These are phyloP conservation scores for Hyphopichia khmerensis DNA, from an alignment of 1,139 yeast genomes.

Conservation along the genomic window DNA sequence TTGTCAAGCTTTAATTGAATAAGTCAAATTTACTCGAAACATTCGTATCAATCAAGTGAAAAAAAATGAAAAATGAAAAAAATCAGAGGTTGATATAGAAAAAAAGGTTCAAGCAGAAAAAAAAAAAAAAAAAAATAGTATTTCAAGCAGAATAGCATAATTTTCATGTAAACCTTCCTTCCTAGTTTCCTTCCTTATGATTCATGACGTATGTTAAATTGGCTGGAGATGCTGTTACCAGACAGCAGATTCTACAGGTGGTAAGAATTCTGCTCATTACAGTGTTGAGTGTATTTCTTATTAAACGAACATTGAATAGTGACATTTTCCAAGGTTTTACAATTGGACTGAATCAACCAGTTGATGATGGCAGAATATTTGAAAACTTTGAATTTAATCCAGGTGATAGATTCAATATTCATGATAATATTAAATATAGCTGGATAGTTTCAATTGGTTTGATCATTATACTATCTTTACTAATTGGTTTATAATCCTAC, in stretches of 20 bases:
- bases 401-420: constrained; percentile 21
- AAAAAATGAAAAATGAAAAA: no score
- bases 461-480: background rate
- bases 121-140: no score
- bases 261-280: background rate
- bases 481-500: background rate
- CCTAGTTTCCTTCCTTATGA: no score
- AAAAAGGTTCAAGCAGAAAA: no score
- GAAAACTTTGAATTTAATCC: constrained; percentile 18
- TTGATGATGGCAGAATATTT: constrained; percentile 10
- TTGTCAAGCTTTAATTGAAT: no score
- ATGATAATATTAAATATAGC: constrained; percentile 17
- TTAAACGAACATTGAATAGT: background rate
- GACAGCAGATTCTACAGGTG: background rate
- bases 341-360: background rate
- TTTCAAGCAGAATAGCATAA: no score
- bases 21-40: no score
- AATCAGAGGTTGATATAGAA: no score
- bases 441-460: constrained; percentile 11
- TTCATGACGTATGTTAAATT: no score
- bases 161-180: no score
- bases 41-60: no score
- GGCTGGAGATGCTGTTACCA: no score
- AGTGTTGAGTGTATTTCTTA: background rate
- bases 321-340: background rate